Conservation (phyloP, 2,329 filamentous ascomycete genomes). For the Delphinella strobiligena region DNA sequence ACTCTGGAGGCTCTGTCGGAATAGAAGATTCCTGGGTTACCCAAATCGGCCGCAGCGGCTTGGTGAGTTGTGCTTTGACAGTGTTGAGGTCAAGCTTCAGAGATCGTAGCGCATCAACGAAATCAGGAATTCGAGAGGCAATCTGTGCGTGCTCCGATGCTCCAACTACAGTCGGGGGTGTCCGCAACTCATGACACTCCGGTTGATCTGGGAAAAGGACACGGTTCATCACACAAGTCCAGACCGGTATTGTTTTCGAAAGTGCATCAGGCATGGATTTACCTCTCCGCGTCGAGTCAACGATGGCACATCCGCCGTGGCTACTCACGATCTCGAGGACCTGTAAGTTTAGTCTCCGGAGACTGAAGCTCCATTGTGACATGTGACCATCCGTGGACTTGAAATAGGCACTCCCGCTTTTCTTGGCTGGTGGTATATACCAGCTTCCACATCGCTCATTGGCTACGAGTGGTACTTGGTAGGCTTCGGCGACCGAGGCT, state of each 20-base stretch:
- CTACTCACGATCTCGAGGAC: conserved; percentile 55
- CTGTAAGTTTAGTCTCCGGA: conserved; percentile 72
- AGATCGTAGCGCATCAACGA: conserved; percentile 39
- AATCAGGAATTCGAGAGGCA: conserved; percentile 44
- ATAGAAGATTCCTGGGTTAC: conserved; percentile 54
- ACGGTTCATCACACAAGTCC: conserved; percentile 78
- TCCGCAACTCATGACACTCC: conserved; percentile 46
- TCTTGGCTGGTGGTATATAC: conserved; percentile 62
- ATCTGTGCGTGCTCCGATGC: conserved; percentile 73
- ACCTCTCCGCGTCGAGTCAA: conserved; percentile 85
- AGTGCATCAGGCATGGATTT: conserved; percentile 95
- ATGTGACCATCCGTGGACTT: conserved; percentile 96
- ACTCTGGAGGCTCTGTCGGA: conserved; percentile 35
- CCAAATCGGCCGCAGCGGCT: conserved; percentile 70
- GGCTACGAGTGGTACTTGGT: conserved; percentile 60
- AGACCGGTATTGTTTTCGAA: conserved; percentile 86
- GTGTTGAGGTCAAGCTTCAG: conserved; percentile 49
- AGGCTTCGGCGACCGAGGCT: conserved; percentile 42
- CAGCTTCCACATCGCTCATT: conserved; percentile 95
- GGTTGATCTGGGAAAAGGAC: conserved; percentile 54
- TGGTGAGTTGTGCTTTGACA: conserved; percentile 47
- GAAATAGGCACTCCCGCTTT: conserved; percentile 75
- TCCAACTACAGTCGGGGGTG: conserved; percentile 61
- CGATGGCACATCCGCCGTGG: conserved; percentile 64
- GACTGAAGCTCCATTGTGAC: conserved; percentile 82